A percentile compares a stretch with the other conserved stretches of the same genome.
phyloP scores from a whole-genome alignment of 306 rosid genomes.

The Bauhinia variegata region DNA sequence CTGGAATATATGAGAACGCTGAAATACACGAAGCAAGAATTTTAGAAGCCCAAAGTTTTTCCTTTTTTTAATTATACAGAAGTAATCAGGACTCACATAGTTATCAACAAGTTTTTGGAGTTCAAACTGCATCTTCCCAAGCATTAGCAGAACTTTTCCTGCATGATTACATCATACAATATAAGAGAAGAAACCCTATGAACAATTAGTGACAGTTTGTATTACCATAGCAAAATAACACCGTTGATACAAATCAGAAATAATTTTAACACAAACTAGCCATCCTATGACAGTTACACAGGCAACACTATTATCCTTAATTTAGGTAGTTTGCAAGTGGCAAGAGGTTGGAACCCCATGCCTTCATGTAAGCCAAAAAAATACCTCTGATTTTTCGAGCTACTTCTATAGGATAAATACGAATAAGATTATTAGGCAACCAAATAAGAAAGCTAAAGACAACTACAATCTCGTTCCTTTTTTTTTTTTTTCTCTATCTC shows the following conservation, averaged over 20 bases:
- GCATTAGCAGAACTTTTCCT: constrained; percentile 79
- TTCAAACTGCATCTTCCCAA: constrained; percentile 81
- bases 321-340: too few relatives aligned
- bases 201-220: not conserved
- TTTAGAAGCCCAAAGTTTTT: constrained; percentile 21
- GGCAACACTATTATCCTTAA: not conserved
- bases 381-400: too few relatives aligned
- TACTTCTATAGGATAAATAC: too few relatives aligned
- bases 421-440: not conserved
- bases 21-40: constrained; percentile 42
- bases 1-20: constrained; percentile 90
- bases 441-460: not conserved
- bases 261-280: not conserved
- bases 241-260: not conserved
- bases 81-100: constrained; percentile 58
- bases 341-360: too few relatives aligned
- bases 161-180: constrained; percentile 31
- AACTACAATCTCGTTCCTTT: not conserved
- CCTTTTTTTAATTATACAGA: not conserved
- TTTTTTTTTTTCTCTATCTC: not conserved
- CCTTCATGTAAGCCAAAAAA: too few relatives aligned
- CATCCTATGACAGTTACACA: not conserved
- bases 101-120: constrained; percentile 81
- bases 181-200: too few relatives aligned
- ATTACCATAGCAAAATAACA: not conserved